phyloP scores from a whole-genome alignment of 805 yeast genomes.

The Kuraishia molischiana region DNA sequence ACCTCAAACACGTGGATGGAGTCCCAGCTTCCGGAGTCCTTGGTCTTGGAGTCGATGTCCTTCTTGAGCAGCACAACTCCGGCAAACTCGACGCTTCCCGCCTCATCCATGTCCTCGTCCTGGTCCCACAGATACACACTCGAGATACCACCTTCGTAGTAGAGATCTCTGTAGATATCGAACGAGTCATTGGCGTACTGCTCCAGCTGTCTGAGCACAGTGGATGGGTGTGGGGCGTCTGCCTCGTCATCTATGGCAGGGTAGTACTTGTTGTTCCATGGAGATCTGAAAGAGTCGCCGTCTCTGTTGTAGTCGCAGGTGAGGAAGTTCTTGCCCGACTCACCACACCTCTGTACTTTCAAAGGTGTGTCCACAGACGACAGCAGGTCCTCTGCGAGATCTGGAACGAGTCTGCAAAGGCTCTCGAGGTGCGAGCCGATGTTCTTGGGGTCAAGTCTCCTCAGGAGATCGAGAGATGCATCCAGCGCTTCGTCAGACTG shows the following conservation, averaged over 20 bases:
- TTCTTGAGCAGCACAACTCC: slow-evolving; percentile 88
- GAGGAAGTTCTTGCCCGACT: slow-evolving; percentile 57
- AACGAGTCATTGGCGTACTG: slow-evolving; percentile 79
- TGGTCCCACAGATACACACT: slow-evolving; percentile 91
- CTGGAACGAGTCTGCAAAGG: slow-evolving; percentile 48
- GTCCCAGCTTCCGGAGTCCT: slow-evolving; percentile 66
- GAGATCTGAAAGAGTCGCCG: slow-evolving; percentile 86
- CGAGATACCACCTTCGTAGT: slow-evolving; percentile 90
- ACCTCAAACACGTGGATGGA: slow-evolving; percentile 89
- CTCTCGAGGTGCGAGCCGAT: slow-evolving; percentile 33
- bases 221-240: slow-evolving; percentile 72
- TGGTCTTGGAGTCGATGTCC: slow-evolving; percentile 21
- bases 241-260: slow-evolving; percentile 37
- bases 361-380: slow-evolving; percentile 86
- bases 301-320: slow-evolving; percentile 95
- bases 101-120: slow-evolving; percentile 23
- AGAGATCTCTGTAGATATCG: slow-evolving; percentile 85
- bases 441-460: slow-evolving; percentile 64
- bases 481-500: slow-evolving; percentile 47
- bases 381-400: slow-evolving; percentile 77
- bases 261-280: slow-evolving; percentile 75
- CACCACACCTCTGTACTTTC: slow-evolving; percentile 35
- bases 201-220: slow-evolving; percentile 62
- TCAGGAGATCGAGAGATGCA: slow-evolving; percentile 68
- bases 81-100: slow-evolving; percentile 63